Conservation (phyloP, 306 rosid species). For the Senna tora region DNA sequence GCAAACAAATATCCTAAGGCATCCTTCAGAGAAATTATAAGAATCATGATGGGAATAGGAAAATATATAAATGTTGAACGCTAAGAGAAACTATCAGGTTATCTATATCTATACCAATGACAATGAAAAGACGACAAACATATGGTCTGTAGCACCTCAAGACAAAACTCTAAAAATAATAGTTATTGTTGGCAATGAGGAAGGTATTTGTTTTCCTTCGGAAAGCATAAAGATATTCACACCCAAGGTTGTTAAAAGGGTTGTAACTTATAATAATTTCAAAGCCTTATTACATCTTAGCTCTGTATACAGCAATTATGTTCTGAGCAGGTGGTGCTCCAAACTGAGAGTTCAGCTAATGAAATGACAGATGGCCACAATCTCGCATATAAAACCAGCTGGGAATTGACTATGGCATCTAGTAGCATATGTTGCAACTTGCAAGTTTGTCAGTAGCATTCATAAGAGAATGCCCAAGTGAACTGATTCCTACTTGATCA, state of each 20-base stretch:
- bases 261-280: neutral
- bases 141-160: neutral
- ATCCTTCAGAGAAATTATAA: neutral
- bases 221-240: neutral
- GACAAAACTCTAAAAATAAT: neutral
- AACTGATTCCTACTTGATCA: constrained; percentile 22
- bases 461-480: constrained; percentile 15
- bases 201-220: neutral
- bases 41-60: constrained; percentile 4
- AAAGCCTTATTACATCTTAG: constrained; percentile 16
- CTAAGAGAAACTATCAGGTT: neutral
- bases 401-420: constrained; percentile 4
- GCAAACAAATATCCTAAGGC: neutral
- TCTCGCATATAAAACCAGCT: constrained; percentile 8
- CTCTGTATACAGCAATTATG: constrained; percentile 4
- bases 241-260: neutral
- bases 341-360: constrained; percentile 6
- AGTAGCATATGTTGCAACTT: constrained; percentile 11
- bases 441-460: constrained; percentile 1
- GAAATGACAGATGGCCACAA: constrained; percentile 15
- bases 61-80: constrained; percentile 10
- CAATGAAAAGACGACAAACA: neutral
- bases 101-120: neutral
- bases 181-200: neutral
- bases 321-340: neutral